Conservation (phyloP, 2,329 filamentous ascomycete species). For the Botrytis medusae region DNA sequence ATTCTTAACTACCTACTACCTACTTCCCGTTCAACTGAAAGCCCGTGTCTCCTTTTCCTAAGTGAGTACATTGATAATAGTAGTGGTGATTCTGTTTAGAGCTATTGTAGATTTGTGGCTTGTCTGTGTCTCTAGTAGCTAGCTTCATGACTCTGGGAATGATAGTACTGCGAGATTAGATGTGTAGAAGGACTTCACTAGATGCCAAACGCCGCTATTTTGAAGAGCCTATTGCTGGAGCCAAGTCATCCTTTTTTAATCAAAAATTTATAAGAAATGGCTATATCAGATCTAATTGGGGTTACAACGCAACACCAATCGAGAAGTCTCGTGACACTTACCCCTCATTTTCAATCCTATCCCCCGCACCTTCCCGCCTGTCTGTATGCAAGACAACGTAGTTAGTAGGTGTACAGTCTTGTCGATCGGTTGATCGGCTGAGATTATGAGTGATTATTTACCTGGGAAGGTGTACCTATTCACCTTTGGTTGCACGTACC, state of each 20-base stretch:
- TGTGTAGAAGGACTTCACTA: neutral
- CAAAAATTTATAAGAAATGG: neutral
- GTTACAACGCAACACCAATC: neutral
- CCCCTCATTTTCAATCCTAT: constrained; percentile 19
- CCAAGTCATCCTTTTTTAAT: neutral
- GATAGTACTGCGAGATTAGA: neutral
- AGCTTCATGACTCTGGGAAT: neutral
- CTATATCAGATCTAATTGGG: neutral
- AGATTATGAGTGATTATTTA: neutral
- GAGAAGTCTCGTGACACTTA: constrained; percentile 15
- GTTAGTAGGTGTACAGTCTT: no score
- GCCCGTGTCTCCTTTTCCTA: neutral
- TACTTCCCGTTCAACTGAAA: neutral
- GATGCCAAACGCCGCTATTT: neutral
- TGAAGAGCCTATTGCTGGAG: neutral
- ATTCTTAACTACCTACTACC: neutral
- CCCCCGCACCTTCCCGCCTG: neutral
- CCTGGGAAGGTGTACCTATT: neutral
- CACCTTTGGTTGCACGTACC: no score
- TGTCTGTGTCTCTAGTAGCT: neutral
- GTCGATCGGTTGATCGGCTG: neutral
- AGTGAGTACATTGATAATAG: neutral
- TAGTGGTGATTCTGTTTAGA: neutral
- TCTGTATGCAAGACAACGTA: no score
- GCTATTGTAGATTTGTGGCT: neutral